phyloP scores from a whole-genome alignment of 164 flowering plant species.

The Brasenia schreberi region DNA sequence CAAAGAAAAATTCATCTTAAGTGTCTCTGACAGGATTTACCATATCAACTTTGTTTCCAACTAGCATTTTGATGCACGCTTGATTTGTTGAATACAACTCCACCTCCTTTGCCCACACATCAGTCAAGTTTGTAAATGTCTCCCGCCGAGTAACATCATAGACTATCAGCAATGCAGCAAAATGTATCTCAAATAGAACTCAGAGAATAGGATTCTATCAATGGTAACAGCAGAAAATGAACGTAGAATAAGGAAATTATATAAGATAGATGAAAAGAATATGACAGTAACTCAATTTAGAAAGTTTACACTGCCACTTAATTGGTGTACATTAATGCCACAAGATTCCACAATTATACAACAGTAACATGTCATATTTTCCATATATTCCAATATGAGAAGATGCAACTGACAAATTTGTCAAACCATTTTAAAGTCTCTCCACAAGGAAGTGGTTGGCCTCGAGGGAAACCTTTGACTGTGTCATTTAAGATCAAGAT shows the following conservation, averaged over 20 bases:
- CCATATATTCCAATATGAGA: no score
- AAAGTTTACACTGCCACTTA: background rate
- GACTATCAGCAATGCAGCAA: conserved; percentile 19
- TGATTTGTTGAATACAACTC: conserved; percentile 63
- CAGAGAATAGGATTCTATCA: background rate
- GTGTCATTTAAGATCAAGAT: no score
- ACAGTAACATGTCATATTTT: no score
- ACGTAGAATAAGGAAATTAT: no score
- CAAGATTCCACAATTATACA: no score
- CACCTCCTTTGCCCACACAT: conserved; percentile 71
- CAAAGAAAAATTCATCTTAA: background rate
- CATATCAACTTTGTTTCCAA: conserved; percentile 88
- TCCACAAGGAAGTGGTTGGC: no score
- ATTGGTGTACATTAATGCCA: no score
- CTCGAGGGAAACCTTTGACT: no score
- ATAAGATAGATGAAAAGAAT: background rate
- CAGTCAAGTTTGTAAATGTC: conserved; percentile 58
- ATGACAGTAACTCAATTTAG: background rate
- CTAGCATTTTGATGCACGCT: conserved; percentile 69
- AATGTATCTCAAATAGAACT: background rate
- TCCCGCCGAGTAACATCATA: conserved; percentile 88
- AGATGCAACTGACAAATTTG: no score
- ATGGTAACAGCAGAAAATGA: background rate
- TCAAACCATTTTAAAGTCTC: no score
- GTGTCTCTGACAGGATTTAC: conserved; percentile 22